These are phyloP conservation scores for Ogataea pignaliae DNA, from an alignment of 805 yeast genomes.

Conservation along the genomic window DNA sequence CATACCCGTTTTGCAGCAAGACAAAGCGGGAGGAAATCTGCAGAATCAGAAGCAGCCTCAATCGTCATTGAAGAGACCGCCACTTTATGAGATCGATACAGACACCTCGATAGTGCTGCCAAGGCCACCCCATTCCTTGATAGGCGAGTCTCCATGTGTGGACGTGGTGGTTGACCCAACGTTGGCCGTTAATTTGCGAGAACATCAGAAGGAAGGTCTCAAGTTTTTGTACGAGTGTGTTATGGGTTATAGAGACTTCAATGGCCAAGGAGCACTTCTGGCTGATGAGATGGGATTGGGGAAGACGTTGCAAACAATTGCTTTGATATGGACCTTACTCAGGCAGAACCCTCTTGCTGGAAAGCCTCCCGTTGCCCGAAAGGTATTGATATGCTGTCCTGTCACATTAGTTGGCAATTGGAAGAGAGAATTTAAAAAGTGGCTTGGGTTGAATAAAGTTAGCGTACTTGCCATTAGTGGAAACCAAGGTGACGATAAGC, in stretches of 20 bases:
- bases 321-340: constrained; percentile 78
- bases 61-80: constrained; percentile 17
- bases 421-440: constrained; percentile 82
- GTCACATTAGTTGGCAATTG: constrained; percentile 86
- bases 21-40: not conserved
- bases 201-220: constrained; percentile 86
- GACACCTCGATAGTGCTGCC: constrained; percentile 36
- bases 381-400: constrained; percentile 82
- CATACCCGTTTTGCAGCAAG: not conserved
- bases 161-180: constrained; percentile 61
- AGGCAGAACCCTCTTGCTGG: constrained; percentile 53
- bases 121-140: constrained; percentile 7
- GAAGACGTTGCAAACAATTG: constrained; percentile 79
- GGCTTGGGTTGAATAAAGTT: constrained; percentile 67
- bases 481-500: constrained; percentile 49
- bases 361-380: constrained; percentile 39
- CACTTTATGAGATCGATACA: constrained; percentile 35
- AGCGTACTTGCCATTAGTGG: constrained; percentile 61
- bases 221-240: constrained; percentile 77
- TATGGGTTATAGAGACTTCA: constrained; percentile 55
- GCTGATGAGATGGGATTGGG: constrained; percentile 99
- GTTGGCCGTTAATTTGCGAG: constrained; percentile 52
- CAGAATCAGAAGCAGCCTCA: not conserved
- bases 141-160: constrained; percentile 1
- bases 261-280: constrained; percentile 66